These are phyloP conservation scores for Monosporascus sp. DNA, from an alignment of 2,329 filamentous ascomycete species.

Conservation along the genomic window DNA sequence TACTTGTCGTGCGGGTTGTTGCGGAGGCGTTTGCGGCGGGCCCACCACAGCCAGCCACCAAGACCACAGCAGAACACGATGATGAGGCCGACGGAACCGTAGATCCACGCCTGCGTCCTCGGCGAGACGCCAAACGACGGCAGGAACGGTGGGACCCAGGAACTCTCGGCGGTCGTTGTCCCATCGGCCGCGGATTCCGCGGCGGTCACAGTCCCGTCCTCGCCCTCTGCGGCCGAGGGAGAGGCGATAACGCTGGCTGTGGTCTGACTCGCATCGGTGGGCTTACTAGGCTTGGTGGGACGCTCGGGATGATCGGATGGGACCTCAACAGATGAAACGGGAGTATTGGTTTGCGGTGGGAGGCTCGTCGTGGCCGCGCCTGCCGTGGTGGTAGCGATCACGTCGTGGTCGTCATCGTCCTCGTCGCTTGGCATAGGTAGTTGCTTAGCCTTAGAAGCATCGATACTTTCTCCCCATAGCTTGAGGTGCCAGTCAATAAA, in stretches of 20 bases:
- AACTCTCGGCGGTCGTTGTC: constrained; percentile 39
- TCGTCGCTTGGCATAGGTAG: constrained; percentile 78
- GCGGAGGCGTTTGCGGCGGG: constrained; percentile 68
- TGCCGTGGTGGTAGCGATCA: constrained; percentile 55
- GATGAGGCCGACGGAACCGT: constrained; percentile 78
- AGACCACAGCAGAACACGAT: constrained; percentile 75
- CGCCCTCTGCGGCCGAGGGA: no score
- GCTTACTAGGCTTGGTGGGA: constrained; percentile 42
- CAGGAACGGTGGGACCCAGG: constrained; percentile 79
- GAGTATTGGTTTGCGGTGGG: constrained; percentile 34
- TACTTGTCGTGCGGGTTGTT: constrained; percentile 77
- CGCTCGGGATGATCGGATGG: constrained; percentile 62
- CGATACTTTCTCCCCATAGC: constrained; percentile 85
- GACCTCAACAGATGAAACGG: constrained; percentile 37
- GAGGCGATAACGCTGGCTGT: no score
- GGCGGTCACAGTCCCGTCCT: constrained; percentile 18
- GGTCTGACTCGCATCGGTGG: constrained; percentile 21
- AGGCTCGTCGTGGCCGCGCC: constrained; percentile 60
- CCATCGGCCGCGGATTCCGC: constrained; percentile 27
- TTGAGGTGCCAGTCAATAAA: constrained; percentile 92
- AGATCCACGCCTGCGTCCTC: constrained; percentile 90
- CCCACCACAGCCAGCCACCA: constrained; percentile 74
- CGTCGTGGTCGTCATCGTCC: constrained; percentile 77
- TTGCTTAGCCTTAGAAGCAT: constrained; percentile 64
- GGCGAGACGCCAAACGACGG: constrained; percentile 87